phyloP scores from a whole-genome alignment of 1,139 yeast species.

The Magnusiomyces fungicola region DNA sequence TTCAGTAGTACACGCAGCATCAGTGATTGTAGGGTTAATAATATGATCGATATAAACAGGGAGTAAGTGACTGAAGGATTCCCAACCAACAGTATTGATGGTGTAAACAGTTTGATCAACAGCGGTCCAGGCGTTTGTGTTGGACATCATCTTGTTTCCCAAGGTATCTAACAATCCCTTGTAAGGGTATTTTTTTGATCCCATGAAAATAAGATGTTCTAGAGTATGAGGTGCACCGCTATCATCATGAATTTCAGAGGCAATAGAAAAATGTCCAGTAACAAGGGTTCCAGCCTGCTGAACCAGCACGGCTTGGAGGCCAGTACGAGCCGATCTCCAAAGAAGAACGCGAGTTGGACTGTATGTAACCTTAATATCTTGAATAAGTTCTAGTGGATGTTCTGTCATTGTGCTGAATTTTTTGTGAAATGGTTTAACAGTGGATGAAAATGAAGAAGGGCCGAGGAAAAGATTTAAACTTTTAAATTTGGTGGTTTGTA shows the following conservation, averaged over 20 bases:
- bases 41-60: conserved; percentile 91
- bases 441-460: not conserved
- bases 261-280: conserved; percentile 89
- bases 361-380: conserved; percentile 16
- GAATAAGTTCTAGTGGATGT: conserved; percentile 14
- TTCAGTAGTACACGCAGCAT: conserved; percentile 87
- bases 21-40: conserved; percentile 76
- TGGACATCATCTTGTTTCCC: conserved; percentile 77
- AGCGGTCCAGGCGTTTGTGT: conserved; percentile 96
- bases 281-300: conserved; percentile 84
- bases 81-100: conserved; percentile 91
- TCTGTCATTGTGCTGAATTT: conserved; percentile 1
- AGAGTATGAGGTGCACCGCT: conserved; percentile 94
- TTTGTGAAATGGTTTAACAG: not conserved
- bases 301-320: conserved; percentile 69
- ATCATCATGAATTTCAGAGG: conserved; percentile 81
- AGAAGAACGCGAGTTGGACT: conserved; percentile 40
- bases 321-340: conserved; percentile 72
- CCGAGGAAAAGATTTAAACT: not conserved
- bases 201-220: conserved; percentile 93
- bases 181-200: conserved; percentile 81
- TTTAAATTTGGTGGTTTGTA: not conserved
- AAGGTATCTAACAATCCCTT: conserved; percentile 84
- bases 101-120: conserved; percentile 96
- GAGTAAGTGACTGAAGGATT: conserved; percentile 73